Percentiles rank a stretch among this genome's conserved stretches.
Evolutionary conservation across 1,284 basidiomycete genomes (phyloP).

Genomic region (Singerocomus inundabilis): DNA sequence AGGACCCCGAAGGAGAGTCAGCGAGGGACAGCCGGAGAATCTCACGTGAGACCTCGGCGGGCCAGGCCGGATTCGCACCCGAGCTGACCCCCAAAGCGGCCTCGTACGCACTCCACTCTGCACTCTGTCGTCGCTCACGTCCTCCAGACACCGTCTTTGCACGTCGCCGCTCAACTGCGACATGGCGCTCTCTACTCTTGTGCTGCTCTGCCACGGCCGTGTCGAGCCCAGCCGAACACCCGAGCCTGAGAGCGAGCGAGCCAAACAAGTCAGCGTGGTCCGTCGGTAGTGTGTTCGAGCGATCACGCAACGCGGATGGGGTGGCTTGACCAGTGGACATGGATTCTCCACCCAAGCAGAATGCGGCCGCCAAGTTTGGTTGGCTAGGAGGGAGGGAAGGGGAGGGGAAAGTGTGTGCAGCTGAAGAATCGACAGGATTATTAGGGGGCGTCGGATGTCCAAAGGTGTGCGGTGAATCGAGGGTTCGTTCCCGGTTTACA

Average conservation of each 20-base stretch:
- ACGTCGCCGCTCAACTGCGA: conserved; percentile 15
- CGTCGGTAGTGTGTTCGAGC: conserved; percentile 27
- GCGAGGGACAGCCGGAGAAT: conserved; percentile 40
- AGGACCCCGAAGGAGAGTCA: conserved; percentile 26
- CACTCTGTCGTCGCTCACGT: conserved; percentile 37
- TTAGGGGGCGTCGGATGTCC: conserved; percentile 37
- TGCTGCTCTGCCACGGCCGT: conserved; percentile 12
- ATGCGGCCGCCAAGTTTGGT: conserved; percentile 40
- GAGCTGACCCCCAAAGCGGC: conserved; percentile 36
- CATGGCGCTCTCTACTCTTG: not conserved
- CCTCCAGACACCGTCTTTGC: conserved; percentile 22
- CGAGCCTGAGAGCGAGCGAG: conserved; percentile 26
- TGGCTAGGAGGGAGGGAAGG: conserved; percentile 55
- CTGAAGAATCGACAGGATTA: conserved; percentile 24
- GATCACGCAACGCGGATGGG: conserved; percentile 20
- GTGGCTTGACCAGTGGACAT: conserved; percentile 6
- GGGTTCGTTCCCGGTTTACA: conserved; percentile 13
- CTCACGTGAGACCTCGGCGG: conserved; percentile 44
- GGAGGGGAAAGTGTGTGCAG: conserved; percentile 25
- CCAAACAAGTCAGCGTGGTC: conserved; percentile 20
- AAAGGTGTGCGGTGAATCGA: conserved; percentile 41
- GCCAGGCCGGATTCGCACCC: conserved; percentile 38
- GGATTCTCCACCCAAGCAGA: conserved; percentile 19
- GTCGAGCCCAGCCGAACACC: conserved; percentile 16
- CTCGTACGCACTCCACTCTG: conserved; percentile 42